These are phyloP conservation scores for Colletotrichum tabaci DNA, from an alignment of 2,329 filamentous ascomycete genomes.

Conservation along the genomic window DNA sequence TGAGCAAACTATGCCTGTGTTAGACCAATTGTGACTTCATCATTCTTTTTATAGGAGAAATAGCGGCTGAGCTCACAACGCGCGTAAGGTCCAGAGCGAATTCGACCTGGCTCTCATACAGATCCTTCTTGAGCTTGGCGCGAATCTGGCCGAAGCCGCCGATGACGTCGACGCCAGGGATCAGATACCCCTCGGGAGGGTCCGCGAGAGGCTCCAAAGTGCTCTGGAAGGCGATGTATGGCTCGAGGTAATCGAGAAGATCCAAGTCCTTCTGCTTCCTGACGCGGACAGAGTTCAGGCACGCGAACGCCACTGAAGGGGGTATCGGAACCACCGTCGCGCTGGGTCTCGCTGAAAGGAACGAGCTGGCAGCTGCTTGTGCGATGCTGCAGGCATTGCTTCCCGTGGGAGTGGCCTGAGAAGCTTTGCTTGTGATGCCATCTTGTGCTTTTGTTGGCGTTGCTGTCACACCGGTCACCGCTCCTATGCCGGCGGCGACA, in stretches of 20 bases:
- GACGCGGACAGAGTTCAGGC: slow-evolving; percentile 38
- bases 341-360: neutral
- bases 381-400: slow-evolving; percentile 15
- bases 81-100: slow-evolving; percentile 39
- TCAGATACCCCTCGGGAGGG: slow-evolving; percentile 43
- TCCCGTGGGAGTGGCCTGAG: neutral
- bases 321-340: neutral
- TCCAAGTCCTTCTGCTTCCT: slow-evolving; percentile 32
- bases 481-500: neutral
- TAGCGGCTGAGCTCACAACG: slow-evolving; percentile 8
- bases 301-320: slow-evolving; percentile 35
- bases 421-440: neutral
- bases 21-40: neutral
- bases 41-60: neutral
- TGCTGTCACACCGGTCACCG: neutral
- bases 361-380: slow-evolving; percentile 16
- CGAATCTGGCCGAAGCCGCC: slow-evolving; percentile 40
- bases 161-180: slow-evolving; percentile 43
- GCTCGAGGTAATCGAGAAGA: slow-evolving; percentile 43
- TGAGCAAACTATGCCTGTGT: slow-evolving; percentile 4
- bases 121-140: slow-evolving; percentile 35
- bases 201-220: slow-evolving; percentile 41
- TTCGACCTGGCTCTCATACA: slow-evolving; percentile 42
- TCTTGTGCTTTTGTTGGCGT: slow-evolving; percentile 3
- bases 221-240: slow-evolving; percentile 42